A percentile compares a stretch with the other conserved stretches of the same genome.
These are phyloP conservation scores for Pilasporangium apinafurcum DNA, from an alignment of 352 stramenopile species.

Conservation along the genomic window DNA sequence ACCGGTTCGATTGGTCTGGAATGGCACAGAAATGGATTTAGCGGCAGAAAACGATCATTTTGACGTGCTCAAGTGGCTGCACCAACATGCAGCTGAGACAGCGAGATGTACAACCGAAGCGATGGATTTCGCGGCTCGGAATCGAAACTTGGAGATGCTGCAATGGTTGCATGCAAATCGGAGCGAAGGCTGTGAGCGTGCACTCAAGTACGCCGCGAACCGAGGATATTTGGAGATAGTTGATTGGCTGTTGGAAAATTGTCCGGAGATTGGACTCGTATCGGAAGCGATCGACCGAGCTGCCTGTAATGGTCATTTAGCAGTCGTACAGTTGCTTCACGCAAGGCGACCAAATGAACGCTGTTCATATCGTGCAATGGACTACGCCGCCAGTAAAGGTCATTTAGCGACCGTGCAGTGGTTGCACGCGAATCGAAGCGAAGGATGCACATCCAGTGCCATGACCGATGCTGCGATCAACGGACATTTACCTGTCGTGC, in stretches of 20 bases:
- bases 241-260: constrained; percentile 10
- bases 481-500: constrained; percentile 3
- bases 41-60: constrained; percentile 3
- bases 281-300: constrained; percentile 9
- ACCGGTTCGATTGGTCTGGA: constrained; percentile 3
- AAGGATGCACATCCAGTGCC: constrained; percentile 4
- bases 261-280: constrained; percentile 1
- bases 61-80: constrained; percentile 7
- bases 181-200: no score
- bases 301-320: constrained; percentile 2
- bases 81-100: not conserved
- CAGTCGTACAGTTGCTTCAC: constrained; percentile 8
- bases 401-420: constrained; percentile 14
- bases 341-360: constrained; percentile 4
- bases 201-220: constrained; percentile 3
- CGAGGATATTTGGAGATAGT: constrained; percentile 8
- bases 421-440: constrained; percentile 6
- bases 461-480: constrained; percentile 4
- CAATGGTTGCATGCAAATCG: no score
- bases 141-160: constrained; percentile 11
- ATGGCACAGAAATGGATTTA: constrained; percentile 2
- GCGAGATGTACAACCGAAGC: constrained; percentile 12
- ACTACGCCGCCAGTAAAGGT: constrained; percentile 10
- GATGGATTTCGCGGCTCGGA: constrained; percentile 11
- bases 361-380: constrained; percentile 11